Percentiles rank a stretch among this genome's conserved stretches.
phyloP scores from a whole-genome alignment of 305 asterid species.

The Solanum aculeatissimum region DNA sequence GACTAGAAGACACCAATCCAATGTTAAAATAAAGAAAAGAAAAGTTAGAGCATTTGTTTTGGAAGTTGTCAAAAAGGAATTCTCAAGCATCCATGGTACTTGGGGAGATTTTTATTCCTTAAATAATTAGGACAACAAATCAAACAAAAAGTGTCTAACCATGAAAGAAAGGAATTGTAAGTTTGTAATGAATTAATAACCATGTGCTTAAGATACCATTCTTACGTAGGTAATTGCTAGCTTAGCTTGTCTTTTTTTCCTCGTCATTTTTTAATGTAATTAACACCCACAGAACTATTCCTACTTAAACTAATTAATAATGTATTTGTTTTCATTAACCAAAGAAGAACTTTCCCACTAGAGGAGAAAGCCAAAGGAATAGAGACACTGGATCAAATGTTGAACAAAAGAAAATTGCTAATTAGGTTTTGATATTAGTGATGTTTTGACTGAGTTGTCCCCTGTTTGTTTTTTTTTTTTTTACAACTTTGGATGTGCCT shows the following conservation, averaged over 20 bases:
- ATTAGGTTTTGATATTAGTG: constrained; percentile 5
- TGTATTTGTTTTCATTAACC: not conserved
- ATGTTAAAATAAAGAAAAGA: constrained; percentile 6
- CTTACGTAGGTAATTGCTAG: not conserved
- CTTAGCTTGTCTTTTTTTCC: not conserved
- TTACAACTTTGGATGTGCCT: not conserved
- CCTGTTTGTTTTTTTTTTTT: not conserved
- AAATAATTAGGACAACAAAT: constrained; percentile 25
- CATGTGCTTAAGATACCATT: constrained; percentile 42
- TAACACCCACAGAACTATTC: not conserved
- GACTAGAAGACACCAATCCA: constrained; percentile 32
- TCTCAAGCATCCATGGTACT: constrained; percentile 29
- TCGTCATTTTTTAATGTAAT: not conserved
- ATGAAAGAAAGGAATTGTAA: constrained; percentile 31
- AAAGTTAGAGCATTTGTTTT: constrained; percentile 12
- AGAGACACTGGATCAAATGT: constrained; percentile 28
- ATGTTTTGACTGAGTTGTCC: constrained; percentile 6
- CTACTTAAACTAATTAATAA: not conserved
- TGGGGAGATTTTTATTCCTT: constrained; percentile 1
- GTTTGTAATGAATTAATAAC: not conserved
- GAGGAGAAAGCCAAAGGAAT: constrained; percentile 33
- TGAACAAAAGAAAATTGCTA: constrained; percentile 9
- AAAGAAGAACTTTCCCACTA: constrained; percentile 9
- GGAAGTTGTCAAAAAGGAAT: constrained; percentile 31
- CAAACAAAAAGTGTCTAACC: constrained; percentile 45